Conservation (phyloP, 179 eudicot genomes). For the Dionaea muscipula region DNA sequence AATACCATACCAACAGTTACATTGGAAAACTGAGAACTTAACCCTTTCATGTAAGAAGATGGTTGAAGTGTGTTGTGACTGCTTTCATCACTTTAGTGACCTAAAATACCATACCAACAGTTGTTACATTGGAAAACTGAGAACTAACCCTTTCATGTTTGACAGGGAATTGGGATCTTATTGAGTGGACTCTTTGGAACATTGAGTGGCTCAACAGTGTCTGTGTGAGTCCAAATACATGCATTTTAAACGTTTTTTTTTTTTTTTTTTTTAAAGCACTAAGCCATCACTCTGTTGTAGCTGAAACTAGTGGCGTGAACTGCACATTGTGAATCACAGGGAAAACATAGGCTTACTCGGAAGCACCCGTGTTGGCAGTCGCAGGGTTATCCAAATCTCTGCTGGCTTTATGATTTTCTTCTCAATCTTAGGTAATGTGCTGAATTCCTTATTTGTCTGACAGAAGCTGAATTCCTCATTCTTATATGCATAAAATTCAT, state of each 20-base stretch:
- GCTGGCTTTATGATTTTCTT: slow-evolving; percentile 99
- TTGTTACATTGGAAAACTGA: background rate
- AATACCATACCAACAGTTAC: background rate
- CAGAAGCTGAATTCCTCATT: background rate
- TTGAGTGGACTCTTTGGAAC: slow-evolving; percentile 91
- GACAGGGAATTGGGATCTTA: slow-evolving; percentile 79
- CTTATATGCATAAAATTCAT: background rate
- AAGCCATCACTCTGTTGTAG: background rate
- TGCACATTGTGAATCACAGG: slow-evolving; percentile 21
- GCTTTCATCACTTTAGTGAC: background rate
- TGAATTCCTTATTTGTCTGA: background rate
- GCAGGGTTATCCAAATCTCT: slow-evolving; percentile 80
- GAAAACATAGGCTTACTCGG: slow-evolving; percentile 92
- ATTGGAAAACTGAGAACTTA: too few species aligned
- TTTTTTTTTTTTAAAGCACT: background rate
- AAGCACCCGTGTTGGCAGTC: slow-evolving; percentile 87
- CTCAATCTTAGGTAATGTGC: slow-evolving; percentile 60
- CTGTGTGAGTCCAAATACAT: slow-evolving; percentile 41
- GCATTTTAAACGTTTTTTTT: background rate
- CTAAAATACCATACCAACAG: background rate
- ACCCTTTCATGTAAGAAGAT: too few species aligned
- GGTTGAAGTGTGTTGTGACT: too few species aligned
- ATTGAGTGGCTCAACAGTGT: slow-evolving; percentile 78
- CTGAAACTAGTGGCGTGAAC: background rate
- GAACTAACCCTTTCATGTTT: background rate